A percentile compares a stretch with the other conserved stretches of the same genome.
Evolutionary conservation across 139 green algal species (phyloP).

Genomic region (Chlorella sp.): DNA sequence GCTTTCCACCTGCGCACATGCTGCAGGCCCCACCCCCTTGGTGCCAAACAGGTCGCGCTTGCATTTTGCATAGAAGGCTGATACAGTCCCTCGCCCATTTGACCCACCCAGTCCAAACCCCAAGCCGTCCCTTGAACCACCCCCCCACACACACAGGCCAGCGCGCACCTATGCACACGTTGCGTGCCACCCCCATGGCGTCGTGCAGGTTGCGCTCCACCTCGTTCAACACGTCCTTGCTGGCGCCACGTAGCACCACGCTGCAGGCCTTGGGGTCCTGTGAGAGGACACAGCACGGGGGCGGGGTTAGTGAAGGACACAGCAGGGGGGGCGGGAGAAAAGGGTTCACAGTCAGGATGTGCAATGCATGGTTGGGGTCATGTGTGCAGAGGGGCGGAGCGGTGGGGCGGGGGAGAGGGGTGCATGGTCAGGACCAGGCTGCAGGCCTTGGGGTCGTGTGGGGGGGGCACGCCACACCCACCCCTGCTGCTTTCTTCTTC

Average conservation of each 20-base stretch:
- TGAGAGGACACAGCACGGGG: no score
- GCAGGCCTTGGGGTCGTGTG: conserved; percentile 93
- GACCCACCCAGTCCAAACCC: neutral
- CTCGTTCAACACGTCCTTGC: conserved; percentile 97
- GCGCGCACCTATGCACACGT: conserved; percentile 76
- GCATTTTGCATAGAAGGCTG: no score
- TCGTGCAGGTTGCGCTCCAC: conserved; percentile 94
- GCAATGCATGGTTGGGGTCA: no score
- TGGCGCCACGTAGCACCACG: conserved; percentile 88
- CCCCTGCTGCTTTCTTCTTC: no score
- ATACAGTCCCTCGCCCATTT: neutral
- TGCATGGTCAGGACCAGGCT: conserved; percentile 77
- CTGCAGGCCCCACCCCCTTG: no score
- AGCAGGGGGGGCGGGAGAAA: neutral
- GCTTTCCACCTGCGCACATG: no score
- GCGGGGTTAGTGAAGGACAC: no score
- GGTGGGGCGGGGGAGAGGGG: no score
- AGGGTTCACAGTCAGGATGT: no score
- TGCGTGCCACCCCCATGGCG: conserved; percentile 98
- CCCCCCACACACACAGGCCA: neutral
- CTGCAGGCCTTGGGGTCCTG: conserved; percentile 95
- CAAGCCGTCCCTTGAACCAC: neutral
- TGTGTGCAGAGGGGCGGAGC: no score
- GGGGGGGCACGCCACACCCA: no score
- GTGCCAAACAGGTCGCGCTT: no score